These are phyloP conservation scores for Metschnikowia orientalis DNA, from an alignment of 805 yeast genomes.

Conservation along the genomic window DNA sequence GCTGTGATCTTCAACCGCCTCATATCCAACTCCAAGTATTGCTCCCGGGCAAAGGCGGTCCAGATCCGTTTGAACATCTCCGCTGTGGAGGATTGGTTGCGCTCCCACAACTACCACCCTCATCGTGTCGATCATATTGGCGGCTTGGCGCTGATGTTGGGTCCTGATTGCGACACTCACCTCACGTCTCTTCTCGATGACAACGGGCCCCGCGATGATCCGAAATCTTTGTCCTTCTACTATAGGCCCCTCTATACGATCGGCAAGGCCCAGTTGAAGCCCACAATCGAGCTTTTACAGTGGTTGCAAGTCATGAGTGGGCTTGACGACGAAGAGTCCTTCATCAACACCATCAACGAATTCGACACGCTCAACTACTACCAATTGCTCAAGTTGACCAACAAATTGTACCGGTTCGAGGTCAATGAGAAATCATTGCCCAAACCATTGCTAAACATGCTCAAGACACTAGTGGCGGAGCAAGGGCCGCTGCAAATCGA, in stretches of 20 bases:
- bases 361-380: conserved; percentile 57
- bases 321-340: conserved; percentile 58
- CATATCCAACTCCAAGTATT: conserved; percentile 60
- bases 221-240: conserved; percentile 52
- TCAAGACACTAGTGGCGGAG: conserved; percentile 31
- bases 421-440: conserved; percentile 70
- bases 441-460: conserved; percentile 25
- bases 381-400: conserved; percentile 64
- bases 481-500: conserved; percentile 36
- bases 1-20: conserved; percentile 69
- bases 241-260: conserved; percentile 62
- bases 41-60: conserved; percentile 79
- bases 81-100: conserved; percentile 88
- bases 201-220: conserved; percentile 26
- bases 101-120: conserved; percentile 55
- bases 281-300: conserved; percentile 75
- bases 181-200: conserved; percentile 26
- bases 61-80: conserved; percentile 86
- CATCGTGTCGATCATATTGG: conserved; percentile 31
- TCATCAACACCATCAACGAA: conserved; percentile 49
- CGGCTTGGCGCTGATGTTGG: conserved; percentile 21
- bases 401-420: conserved; percentile 77
- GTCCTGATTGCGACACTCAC: background rate
- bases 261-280: conserved; percentile 63
- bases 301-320: conserved; percentile 87